Percentiles rank a stretch among this genome's conserved stretches.
Evolutionary conservation across 345 rosid species (phyloP).

Genomic region (Eucalyptus pauciflora): DNA sequence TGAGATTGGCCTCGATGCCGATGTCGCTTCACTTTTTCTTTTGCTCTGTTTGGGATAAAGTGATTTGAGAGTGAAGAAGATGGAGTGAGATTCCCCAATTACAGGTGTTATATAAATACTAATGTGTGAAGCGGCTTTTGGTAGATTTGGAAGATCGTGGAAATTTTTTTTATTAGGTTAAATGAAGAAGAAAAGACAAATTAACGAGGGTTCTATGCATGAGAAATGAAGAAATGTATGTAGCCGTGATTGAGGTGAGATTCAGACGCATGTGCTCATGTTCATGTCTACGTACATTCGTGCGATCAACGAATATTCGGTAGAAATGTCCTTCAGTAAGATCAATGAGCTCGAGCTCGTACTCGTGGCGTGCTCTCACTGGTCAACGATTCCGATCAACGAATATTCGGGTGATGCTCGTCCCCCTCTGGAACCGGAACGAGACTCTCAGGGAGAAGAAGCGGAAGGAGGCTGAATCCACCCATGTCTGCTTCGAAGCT

Average conservation of each 20-base stretch:
- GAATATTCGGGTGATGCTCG: background rate
- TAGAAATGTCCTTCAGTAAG: background rate
- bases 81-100: background rate
- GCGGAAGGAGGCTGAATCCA: background rate
- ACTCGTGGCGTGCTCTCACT: background rate
- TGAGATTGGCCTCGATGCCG: background rate
- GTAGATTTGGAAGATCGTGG: background rate
- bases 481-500: slow-evolving; percentile 74
- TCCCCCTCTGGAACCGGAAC: background rate
- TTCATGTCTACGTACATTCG: background rate
- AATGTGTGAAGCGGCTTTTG: background rate
- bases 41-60: background rate
- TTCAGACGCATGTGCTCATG: background rate
- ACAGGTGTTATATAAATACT: background rate
- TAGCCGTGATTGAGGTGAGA: background rate
- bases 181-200: background rate
- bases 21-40: background rate
- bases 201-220: background rate
- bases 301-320: background rate
- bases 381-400: background rate
- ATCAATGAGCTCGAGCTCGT: background rate
- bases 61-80: background rate
- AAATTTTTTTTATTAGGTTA: too few relatives aligned
- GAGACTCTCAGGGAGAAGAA: background rate
- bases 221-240: background rate